Conservation (phyloP, 371 early-diverging fungal genomes). For the Mucor racemosus region DNA sequence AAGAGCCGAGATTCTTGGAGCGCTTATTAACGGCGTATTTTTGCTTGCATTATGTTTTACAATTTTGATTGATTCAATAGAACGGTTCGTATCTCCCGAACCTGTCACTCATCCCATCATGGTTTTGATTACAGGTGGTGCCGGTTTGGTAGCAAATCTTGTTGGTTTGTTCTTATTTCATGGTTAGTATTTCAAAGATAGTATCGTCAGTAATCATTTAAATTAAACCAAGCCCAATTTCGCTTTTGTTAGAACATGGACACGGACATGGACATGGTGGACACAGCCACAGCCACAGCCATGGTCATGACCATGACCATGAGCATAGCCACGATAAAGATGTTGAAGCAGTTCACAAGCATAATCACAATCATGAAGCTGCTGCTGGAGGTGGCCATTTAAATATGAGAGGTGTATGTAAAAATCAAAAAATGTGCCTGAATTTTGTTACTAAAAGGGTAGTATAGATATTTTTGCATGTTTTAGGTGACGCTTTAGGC, state of each 20-base stretch:
- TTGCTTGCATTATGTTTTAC: slow-evolving; percentile 88
- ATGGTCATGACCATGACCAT: slow-evolving; percentile 26
- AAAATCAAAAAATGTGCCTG: neutral
- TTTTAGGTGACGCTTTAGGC: slow-evolving; percentile 94
- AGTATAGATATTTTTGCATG: slow-evolving; percentile 83
- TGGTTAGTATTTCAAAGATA: slow-evolving; percentile 36
- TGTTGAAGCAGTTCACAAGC: slow-evolving; percentile 1
- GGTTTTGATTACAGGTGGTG: slow-evolving; percentile 83
- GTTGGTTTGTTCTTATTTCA: slow-evolving; percentile 83
- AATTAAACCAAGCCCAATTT: neutral
- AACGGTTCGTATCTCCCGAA: slow-evolving; percentile 76
- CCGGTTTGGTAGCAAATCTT: slow-evolving; percentile 86
- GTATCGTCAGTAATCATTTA: too few species aligned
- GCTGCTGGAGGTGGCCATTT: slow-evolving; percentile 54
- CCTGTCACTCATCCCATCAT: slow-evolving; percentile 74
- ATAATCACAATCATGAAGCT: slow-evolving; percentile 26
- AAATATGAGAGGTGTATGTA: slow-evolving; percentile 84
- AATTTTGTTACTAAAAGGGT: neutral
- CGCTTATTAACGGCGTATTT: slow-evolving; percentile 89
- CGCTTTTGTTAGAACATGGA: slow-evolving; percentile 15
- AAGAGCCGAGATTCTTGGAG: slow-evolving; percentile 92
- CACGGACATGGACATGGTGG: slow-evolving; percentile 42
- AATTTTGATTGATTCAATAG: slow-evolving; percentile 86
- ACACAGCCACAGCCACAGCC: slow-evolving; percentile 46
- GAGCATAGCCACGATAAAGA: slow-evolving; percentile 40